Evolutionary conservation across 176 grass and related monocot species (phyloP).

Genomic region (Miscanthus lutarioriparius): DNA sequence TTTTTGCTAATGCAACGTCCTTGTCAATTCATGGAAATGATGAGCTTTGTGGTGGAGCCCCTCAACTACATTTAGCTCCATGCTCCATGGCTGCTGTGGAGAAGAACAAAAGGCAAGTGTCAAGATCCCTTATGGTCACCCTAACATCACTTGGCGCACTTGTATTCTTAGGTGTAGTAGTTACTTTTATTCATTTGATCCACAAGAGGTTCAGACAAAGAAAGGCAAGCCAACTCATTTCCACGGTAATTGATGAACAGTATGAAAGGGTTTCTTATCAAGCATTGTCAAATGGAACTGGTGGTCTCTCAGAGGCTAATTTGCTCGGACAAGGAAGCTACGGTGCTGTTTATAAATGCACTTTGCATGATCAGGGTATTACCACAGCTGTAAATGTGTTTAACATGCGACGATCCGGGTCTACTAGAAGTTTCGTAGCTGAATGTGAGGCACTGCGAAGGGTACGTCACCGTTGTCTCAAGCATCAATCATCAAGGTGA

Average conservation of each 20-base stretch:
- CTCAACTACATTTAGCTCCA: conserved; percentile 21
- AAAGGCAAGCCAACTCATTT: neutral
- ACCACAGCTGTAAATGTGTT: conserved; percentile 34
- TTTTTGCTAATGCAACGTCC: conserved; percentile 38
- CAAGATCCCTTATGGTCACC: neutral
- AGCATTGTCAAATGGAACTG: conserved; percentile 13
- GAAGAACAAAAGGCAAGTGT: neutral
- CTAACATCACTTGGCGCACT: neutral
- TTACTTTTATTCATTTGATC: neutral
- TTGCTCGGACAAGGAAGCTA: conserved; percentile 30
- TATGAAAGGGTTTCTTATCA: conserved; percentile 27
- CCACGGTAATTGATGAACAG: neutral
- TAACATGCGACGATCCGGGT: neutral
- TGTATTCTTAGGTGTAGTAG: neutral
- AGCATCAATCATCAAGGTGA: conserved; percentile 31
- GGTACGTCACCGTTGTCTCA: conserved; percentile 34
- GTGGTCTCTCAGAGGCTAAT: conserved; percentile 10
- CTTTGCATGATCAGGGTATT: neutral
- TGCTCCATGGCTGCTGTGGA: neutral
- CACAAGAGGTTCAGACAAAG: neutral
- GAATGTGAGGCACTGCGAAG: conserved; percentile 39
- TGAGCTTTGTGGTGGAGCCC: conserved; percentile 37
- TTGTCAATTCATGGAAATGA: conserved; percentile 34
- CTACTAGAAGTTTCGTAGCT: conserved; percentile 28
- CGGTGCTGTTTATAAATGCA: conserved; percentile 30